Evolutionary conservation across 257 asterid genomes (phyloP).

Genomic region (Lycium ferocissimum): DNA sequence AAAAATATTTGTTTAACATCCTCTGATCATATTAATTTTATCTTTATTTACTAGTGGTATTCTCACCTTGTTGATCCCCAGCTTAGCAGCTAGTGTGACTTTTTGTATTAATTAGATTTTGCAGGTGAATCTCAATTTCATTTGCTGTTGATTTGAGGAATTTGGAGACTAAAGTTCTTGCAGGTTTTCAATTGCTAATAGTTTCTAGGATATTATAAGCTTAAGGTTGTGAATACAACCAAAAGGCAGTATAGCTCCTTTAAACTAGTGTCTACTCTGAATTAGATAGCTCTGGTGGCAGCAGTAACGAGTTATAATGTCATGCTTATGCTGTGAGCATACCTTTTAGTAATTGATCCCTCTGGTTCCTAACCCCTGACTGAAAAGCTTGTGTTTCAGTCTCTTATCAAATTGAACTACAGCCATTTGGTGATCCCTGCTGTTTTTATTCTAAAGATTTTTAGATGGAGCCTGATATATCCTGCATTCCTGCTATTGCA

Average conservation of each 20-base stretch:
- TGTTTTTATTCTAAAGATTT: neutral
- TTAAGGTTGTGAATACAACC: conserved; percentile 17
- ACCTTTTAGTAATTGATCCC: conserved; percentile 1
- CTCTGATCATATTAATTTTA: neutral
- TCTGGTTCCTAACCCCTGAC: conserved; percentile 2
- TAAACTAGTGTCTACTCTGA: conserved; percentile 5
- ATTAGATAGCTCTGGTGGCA: conserved; percentile 13
- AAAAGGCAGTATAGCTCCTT: conserved; percentile 4
- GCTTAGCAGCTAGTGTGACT: neutral
- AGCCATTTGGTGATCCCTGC: neutral
- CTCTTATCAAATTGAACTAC: neutral
- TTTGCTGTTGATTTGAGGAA: neutral
- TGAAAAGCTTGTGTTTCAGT: neutral
- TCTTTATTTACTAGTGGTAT: neutral
- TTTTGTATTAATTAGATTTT: neutral
- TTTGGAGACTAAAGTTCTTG: neutral
- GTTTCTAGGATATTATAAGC: conserved; percentile 4
- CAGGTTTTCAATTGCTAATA: neutral
- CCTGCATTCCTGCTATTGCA: neutral
- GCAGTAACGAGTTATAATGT: conserved; percentile 17
- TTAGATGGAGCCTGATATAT: conserved; percentile 17
- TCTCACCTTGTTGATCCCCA: neutral
- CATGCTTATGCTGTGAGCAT: neutral
- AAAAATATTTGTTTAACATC: neutral
- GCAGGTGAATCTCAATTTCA: neutral